A percentile compares a stretch with the other conserved stretches of the same genome.
phyloP scores from a whole-genome alignment of 352 stramenopile genomes.

The Phytophthora cactorum region DNA sequence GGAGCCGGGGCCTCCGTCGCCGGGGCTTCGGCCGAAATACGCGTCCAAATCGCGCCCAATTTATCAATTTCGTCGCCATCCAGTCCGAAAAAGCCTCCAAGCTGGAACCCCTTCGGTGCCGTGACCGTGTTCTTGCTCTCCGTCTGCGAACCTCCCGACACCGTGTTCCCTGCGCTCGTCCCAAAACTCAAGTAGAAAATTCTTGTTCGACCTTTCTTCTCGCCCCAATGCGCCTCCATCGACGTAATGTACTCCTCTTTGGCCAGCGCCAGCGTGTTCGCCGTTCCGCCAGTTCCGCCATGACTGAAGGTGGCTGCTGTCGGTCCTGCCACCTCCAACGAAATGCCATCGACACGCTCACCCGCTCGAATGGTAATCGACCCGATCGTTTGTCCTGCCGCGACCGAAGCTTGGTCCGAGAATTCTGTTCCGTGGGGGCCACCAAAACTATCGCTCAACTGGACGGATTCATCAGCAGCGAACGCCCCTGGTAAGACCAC shows the following conservation, averaged over 20 bases:
- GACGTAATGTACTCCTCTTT: slow-evolving; percentile 25
- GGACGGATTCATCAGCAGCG: slow-evolving; percentile 18
- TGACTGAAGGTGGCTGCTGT: slow-evolving; percentile 32
- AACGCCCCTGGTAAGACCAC: slow-evolving; percentile 1
- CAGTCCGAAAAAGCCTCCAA: slow-evolving; percentile 34
- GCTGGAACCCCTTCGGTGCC: slow-evolving; percentile 33
- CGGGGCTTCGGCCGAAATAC: slow-evolving; percentile 20
- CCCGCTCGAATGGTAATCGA: slow-evolving; percentile 25
- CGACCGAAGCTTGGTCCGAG: slow-evolving; percentile 21
- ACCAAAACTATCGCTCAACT: slow-evolving; percentile 30
- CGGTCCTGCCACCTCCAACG: slow-evolving; percentile 21
- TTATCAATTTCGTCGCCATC: slow-evolving; percentile 27
- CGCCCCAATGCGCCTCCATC: slow-evolving; percentile 36
- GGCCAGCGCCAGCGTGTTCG: slow-evolving; percentile 11
- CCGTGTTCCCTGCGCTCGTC: slow-evolving; percentile 26
- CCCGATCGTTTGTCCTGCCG: slow-evolving; percentile 21
- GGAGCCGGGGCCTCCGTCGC: neutral
- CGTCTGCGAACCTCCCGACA: slow-evolving; percentile 20
- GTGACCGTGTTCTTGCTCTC: slow-evolving; percentile 23
- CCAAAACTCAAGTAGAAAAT: slow-evolving; percentile 32
- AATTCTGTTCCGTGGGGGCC: slow-evolving; percentile 29
- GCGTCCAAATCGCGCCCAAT: slow-evolving; percentile 34
- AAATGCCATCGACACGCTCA: slow-evolving; percentile 24
- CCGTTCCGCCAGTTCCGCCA: slow-evolving; percentile 21
- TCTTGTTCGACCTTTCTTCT: slow-evolving; percentile 21